Evolutionary conservation across 2,329 filamentous ascomycete species (phyloP), one percentile per base, ranked within the genome.

Genomic region (Diaporthe nobilis): DNA sequence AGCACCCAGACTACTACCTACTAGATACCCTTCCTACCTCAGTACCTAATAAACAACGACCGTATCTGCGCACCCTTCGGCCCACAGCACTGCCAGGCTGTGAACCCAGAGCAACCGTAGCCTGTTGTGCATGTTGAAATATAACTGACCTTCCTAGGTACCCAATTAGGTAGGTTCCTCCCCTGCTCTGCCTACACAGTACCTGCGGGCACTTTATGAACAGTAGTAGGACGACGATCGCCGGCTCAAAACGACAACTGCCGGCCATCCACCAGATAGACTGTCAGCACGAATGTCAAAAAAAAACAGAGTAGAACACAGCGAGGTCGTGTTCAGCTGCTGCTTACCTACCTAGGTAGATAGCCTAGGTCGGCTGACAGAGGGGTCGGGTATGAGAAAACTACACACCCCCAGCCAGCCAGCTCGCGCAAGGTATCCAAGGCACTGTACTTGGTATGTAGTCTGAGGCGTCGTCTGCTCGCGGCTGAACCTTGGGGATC

Each of bases 381-480:
- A 22, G 20, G 17, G 20, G 13, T 20, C 20, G 17, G 17, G 17
- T 9, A 20, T 49, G 17, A 22, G 10, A 28, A 53, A 5, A 15
- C 10, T 2, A 53, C 22, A 51, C 4, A 53, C 49, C 9, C n/a
- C 49, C n/a, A 53, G 28, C 28, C 28, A 28, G 28, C 28, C 28
- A 31, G 49, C 49, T n/a, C 49, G 9, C 22, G 6, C 17, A 44
- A 20, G 15, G 42, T 17, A 20, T 20, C 15, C 42, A 44, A 17
- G 42, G 42, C 42, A 44, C 42, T 44, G 15, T 44, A 44, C 42
- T 34, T 34, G 34, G 34, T 15, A 6, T n/a, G 20, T 5, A 53
- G 51, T 53, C n/a, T 25, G 57, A 61, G 34, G 58, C 34, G 58
- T 42, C 37, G 58, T 61, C 34, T 42, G 37, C 37, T 63, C 58